Conservation (phyloP, 805 yeast genomes). For the Wickerhamiella nectarea region DNA sequence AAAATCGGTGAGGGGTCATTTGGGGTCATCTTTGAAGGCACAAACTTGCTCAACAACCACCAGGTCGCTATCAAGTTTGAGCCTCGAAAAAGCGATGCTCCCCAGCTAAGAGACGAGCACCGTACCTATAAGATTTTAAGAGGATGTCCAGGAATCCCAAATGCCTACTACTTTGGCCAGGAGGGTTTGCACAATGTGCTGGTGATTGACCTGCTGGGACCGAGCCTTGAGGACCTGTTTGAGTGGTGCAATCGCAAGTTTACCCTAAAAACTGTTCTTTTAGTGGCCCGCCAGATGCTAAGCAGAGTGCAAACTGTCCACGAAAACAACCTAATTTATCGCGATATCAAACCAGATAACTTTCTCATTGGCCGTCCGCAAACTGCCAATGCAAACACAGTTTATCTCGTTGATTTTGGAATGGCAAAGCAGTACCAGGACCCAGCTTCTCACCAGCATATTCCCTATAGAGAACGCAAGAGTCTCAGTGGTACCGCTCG, state of each 20-base stretch:
- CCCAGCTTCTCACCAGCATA: slow-evolving; percentile 88
- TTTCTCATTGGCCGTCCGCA: slow-evolving; percentile 85
- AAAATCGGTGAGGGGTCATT: slow-evolving; percentile 98
- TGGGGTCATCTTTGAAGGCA: slow-evolving; percentile 94
- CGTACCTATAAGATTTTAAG: slow-evolving; percentile 77
- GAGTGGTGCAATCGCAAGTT: slow-evolving; percentile 97
- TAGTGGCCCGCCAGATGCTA: slow-evolving; percentile 91
- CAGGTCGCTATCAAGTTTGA: slow-evolving; percentile 93
- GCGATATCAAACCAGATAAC: slow-evolving; percentile 97
- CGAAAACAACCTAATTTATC: slow-evolving; percentile 76
- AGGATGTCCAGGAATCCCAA: slow-evolving; percentile 78
- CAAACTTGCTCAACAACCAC: slow-evolving; percentile 76
- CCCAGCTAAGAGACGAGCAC: slow-evolving; percentile 92
- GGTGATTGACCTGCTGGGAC: slow-evolving; percentile 90
- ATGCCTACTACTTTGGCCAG: slow-evolving; percentile 94
- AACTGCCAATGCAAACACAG: slow-evolving; percentile 67
- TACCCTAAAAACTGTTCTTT: slow-evolving; percentile 75
- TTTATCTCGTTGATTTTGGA: slow-evolving; percentile 90
- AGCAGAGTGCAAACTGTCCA: slow-evolving; percentile 75
- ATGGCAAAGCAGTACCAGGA: slow-evolving; percentile 98
- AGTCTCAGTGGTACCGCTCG: slow-evolving; percentile 94
- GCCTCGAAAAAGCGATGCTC: slow-evolving; percentile 94
- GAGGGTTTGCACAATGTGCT: slow-evolving; percentile 93
- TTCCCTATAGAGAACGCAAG: slow-evolving; percentile 92
- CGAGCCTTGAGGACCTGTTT: slow-evolving; percentile 87